These are phyloP conservation scores for Thamnidium elegans DNA, from an alignment of 192 early-diverging fungal species.

Conservation along the genomic window DNA sequence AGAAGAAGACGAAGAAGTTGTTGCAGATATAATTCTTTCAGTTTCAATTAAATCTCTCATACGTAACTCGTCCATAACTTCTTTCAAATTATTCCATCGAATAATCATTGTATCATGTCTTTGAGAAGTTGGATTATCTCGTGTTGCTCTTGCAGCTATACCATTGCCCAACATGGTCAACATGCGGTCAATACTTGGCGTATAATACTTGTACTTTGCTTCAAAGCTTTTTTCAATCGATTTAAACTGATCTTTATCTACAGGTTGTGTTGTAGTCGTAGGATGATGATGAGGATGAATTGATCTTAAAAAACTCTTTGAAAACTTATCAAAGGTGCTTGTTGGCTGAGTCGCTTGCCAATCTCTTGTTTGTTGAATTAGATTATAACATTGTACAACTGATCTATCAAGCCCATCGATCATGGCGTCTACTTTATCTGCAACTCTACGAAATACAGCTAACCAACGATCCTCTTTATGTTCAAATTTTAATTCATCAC, in stretches of 20 bases:
- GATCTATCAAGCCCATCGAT: constrained; percentile 55
- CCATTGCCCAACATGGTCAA: constrained; percentile 54
- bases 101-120: constrained; percentile 49
- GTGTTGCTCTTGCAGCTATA: constrained; percentile 45
- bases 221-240: constrained; percentile 50
- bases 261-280: constrained; percentile 16
- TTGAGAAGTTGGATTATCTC: constrained; percentile 36
- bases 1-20: not conserved
- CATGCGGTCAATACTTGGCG: constrained; percentile 56
- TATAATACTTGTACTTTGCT: constrained; percentile 57
- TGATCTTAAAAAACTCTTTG: constrained; percentile 15
- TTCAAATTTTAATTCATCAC: constrained; percentile 52
- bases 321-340: constrained; percentile 28
- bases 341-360: constrained; percentile 14
- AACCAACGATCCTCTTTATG: constrained; percentile 60
- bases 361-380: constrained; percentile 24
- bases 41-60: constrained; percentile 24
- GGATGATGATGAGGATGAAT: not conserved
- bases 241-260: constrained; percentile 50
- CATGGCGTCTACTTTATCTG: constrained; percentile 56
- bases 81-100: constrained; percentile 49
- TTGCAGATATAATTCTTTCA: constrained; percentile 11
- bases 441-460: constrained; percentile 52
- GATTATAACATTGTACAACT: constrained; percentile 43
- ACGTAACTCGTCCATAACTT: constrained; percentile 31